These are phyloP conservation scores for Aspergillus egyptiacus DNA, from an alignment of 495 filamentous ascomycete genomes.

Conservation along the genomic window DNA sequence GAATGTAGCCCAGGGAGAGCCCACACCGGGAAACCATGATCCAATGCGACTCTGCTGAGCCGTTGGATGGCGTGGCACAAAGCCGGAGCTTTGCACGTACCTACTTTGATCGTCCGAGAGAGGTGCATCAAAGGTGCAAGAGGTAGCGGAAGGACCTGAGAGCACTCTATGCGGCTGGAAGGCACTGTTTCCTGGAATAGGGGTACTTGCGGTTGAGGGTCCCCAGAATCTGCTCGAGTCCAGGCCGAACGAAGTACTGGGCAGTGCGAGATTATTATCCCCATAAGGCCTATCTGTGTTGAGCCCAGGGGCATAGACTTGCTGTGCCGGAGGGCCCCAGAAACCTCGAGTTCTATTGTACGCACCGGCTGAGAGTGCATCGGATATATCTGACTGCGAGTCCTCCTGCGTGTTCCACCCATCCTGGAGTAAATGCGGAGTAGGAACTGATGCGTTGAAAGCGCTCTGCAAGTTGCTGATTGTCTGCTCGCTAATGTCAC, in stretches of 20 bases:
- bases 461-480: slow-evolving; percentile 48
- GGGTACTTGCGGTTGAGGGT: slow-evolving; percentile 17
- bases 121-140: slow-evolving; percentile 28
- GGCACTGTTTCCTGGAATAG: slow-evolving; percentile 16
- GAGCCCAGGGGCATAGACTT: slow-evolving; percentile 21
- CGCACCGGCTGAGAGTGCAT: slow-evolving; percentile 52
- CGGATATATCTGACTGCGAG: slow-evolving; percentile 55
- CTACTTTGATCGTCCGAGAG: slow-evolving; percentile 28
- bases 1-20: slow-evolving; percentile 32
- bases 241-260: slow-evolving; percentile 22
- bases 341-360: slow-evolving; percentile 58
- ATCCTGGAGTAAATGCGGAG: slow-evolving; percentile 49
- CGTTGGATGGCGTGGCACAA: slow-evolving; percentile 32
- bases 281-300: slow-evolving; percentile 29
- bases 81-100: slow-evolving; percentile 28
- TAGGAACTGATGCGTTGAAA: slow-evolving; percentile 48
- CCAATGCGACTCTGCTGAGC: slow-evolving; percentile 36
- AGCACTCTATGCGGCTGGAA: slow-evolving; percentile 35
- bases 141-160: slow-evolving; percentile 33
- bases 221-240: slow-evolving; percentile 33
- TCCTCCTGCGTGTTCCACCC: slow-evolving; percentile 64
- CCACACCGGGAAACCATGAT: slow-evolving; percentile 30
- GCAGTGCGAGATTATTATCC: slow-evolving; percentile 20
- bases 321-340: slow-evolving; percentile 47
- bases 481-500: slow-evolving; percentile 48